These are phyloP conservation scores for Coprinopsis cinerea DNA, from an alignment of 768 basidiomycete genomes.

Conservation along the genomic window DNA sequence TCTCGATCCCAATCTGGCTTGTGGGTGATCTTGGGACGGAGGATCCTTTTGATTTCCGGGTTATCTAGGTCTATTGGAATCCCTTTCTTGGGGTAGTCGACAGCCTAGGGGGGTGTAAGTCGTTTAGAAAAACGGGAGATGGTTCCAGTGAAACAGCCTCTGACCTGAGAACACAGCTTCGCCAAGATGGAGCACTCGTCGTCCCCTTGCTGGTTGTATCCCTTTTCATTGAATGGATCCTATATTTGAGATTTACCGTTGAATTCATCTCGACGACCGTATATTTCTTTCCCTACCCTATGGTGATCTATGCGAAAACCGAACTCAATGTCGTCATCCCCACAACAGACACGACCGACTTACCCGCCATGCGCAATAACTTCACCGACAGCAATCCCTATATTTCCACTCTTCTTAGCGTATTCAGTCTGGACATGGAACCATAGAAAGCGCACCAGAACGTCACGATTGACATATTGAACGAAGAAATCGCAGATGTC, in stretches of 20 bases:
- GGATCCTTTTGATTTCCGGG: slow-evolving; percentile 30
- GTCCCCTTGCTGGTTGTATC: slow-evolving; percentile 57
- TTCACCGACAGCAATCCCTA: slow-evolving; percentile 66
- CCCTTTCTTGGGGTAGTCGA: slow-evolving; percentile 79
- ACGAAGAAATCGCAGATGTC: slow-evolving; percentile 78
- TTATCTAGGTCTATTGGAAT: slow-evolving; percentile 49
- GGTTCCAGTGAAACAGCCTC: background rate
- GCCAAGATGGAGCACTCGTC: slow-evolving; percentile 52
- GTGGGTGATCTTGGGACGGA: slow-evolving; percentile 49
- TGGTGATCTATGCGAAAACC: too few species aligned
- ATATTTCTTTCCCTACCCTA: too few species aligned
- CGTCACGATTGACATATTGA: slow-evolving; percentile 78
- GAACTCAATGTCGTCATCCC: too few species aligned
- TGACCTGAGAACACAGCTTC: slow-evolving; percentile 45
- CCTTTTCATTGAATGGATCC: background rate
- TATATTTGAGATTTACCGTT: background rate
- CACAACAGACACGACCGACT: too few species aligned
- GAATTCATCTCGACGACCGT: too few species aligned
- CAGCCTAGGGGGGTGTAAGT: too few species aligned
- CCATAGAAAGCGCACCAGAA: slow-evolving; percentile 46
- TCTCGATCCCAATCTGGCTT: slow-evolving; percentile 80
- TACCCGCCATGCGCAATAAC: slow-evolving; percentile 66
- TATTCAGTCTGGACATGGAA: too few species aligned
- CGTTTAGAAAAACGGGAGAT: slow-evolving; percentile 15
- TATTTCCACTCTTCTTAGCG: too few species aligned